A percentile compares a stretch with the other conserved stretches of the same genome.
Conservation (phyloP, 768 basidiomycete genomes). For the Boletus pseudopeckii region DNA sequence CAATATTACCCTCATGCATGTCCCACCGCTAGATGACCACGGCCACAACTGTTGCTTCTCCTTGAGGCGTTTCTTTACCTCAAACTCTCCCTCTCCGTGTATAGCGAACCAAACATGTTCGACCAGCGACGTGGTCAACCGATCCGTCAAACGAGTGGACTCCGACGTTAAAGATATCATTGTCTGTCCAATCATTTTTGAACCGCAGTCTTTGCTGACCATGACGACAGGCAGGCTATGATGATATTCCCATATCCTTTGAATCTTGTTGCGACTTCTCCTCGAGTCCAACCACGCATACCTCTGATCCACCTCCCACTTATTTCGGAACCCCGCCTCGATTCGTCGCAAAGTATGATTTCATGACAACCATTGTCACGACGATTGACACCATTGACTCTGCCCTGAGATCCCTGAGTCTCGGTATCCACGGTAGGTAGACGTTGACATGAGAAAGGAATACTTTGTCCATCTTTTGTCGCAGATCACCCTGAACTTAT, state of each 20-base stretch:
- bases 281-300: slow-evolving; percentile 18
- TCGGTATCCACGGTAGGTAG: slow-evolving; percentile 66
- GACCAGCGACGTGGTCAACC: neutral
- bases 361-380: slow-evolving; percentile 52
- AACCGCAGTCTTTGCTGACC: neutral
- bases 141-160: slow-evolving; percentile 4
- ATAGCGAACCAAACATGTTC: neutral
- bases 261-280: slow-evolving; percentile 46
- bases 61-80: slow-evolving; percentile 19
- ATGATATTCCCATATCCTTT: slow-evolving; percentile 30
- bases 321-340: slow-evolving; percentile 32
- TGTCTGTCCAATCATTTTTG: slow-evolving; percentile 6
- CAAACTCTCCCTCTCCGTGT: neutral
- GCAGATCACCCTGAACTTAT: slow-evolving; percentile 65
- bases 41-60: slow-evolving; percentile 18
- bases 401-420: slow-evolving; percentile 59
- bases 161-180: neutral
- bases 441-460: neutral
- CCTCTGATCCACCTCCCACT: slow-evolving; percentile 38
- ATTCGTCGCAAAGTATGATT: slow-evolving; percentile 29
- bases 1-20: slow-evolving; percentile 15
- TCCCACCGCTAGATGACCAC: slow-evolving; percentile 25
- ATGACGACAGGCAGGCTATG: slow-evolving; percentile 9
- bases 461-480: slow-evolving; percentile 6
- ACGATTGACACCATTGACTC: slow-evolving; percentile 49